Percentiles rank a stretch among this genome's conserved stretches.
These are phyloP conservation scores for Phyllosticta citribraziliensis DNA, from an alignment of 2,329 filamentous ascomycete genomes.

Conservation along the genomic window DNA sequence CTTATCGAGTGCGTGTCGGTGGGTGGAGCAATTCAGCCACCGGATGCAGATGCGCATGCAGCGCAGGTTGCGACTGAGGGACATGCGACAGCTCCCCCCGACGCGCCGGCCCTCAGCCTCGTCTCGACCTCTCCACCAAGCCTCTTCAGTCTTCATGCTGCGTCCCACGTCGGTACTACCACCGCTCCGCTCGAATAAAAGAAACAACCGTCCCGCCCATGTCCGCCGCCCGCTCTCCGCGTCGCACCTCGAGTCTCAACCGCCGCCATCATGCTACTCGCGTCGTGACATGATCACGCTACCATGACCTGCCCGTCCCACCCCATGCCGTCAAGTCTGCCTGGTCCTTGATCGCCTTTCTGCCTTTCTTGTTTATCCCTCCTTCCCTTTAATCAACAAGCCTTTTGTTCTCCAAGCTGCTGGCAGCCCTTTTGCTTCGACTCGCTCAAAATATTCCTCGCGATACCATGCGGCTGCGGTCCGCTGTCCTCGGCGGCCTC, in stretches of 20 bases:
- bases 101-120: background rate
- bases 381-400: background rate
- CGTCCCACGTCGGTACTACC: background rate
- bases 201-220: background rate
- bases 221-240: background rate
- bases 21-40: too few relatives aligned
- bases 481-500: constrained; percentile 21
- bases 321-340: background rate
- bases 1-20: background rate
- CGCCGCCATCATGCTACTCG: background rate
- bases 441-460: background rate
- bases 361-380: background rate
- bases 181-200: background rate
- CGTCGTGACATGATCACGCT: background rate
- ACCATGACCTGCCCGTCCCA: background rate
- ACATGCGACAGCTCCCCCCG: too few relatives aligned
- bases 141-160: background rate
- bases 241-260: constrained; percentile 9
- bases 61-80: too few relatives aligned
- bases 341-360: background rate
- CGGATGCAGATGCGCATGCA: too few relatives aligned
- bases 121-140: background rate
- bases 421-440: constrained; percentile 3
- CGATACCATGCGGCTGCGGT: constrained; percentile 24
- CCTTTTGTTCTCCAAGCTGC: constrained; percentile 1